These are phyloP conservation scores for Chrysoporthe cubensis DNA, from an alignment of 2,329 filamentous ascomycete genomes.

Conservation along the genomic window DNA sequence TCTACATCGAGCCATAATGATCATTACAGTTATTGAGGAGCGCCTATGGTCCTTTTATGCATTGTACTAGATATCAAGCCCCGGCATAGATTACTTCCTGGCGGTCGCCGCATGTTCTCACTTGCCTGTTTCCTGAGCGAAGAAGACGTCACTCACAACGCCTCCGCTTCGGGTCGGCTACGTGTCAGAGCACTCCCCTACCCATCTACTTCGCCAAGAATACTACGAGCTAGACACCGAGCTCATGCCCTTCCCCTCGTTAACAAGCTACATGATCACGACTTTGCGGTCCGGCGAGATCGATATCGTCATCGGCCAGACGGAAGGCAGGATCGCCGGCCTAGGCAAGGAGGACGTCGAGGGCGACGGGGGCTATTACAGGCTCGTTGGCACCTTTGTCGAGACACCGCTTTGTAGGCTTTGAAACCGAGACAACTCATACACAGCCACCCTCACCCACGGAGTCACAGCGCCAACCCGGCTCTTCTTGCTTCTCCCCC, in stretches of 20 bases:
- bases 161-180: conserved; percentile 60
- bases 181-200: conserved; percentile 86
- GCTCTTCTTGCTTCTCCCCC: background rate
- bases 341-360: conserved; percentile 67
- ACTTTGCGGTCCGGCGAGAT: conserved; percentile 81
- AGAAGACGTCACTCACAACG: conserved; percentile 25
- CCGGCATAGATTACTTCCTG: too few relatives aligned
- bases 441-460: too few relatives aligned
- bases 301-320: conserved; percentile 88
- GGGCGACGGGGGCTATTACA: conserved; percentile 70
- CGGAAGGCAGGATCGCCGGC: conserved; percentile 95
- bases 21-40: too few relatives aligned
- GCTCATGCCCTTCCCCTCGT: conserved; percentile 84
- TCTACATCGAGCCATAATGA: too few relatives aligned
- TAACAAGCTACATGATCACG: conserved; percentile 95
- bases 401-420: conserved; percentile 79
- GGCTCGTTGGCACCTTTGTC: conserved; percentile 89
- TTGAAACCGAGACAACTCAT: background rate
- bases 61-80: background rate
- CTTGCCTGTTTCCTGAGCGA: conserved; percentile 27
- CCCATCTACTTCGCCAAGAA: conserved; percentile 88
- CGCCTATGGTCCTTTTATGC: too few relatives aligned
- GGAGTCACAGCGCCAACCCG: conserved; percentile 1
- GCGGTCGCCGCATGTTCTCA: conserved; percentile 24
- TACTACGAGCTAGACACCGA: conserved; percentile 69